phyloP scores from a whole-genome alignment of 164 flowering plant species.

The Cinnamomum micranthum region DNA sequence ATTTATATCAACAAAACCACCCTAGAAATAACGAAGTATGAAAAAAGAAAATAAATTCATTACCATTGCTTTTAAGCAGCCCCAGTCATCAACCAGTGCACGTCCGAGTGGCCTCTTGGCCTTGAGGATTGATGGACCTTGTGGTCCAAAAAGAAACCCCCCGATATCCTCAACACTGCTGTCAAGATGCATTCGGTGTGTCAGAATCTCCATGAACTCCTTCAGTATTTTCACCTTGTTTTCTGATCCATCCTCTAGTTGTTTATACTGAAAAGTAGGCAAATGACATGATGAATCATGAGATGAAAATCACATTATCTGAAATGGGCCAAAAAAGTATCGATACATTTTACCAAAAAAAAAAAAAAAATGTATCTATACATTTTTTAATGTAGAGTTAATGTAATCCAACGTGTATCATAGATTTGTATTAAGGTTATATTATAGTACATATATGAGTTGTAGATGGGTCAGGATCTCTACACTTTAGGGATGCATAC shows the following conservation, averaged over 20 bases:
- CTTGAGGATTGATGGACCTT: slow-evolving; percentile 36
- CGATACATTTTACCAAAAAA: too few relatives aligned
- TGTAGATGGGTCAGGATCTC: too few relatives aligned
- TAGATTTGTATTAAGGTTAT: too few relatives aligned
- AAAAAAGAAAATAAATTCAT: not conserved
- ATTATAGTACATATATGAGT: too few relatives aligned
- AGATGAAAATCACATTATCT: not conserved
- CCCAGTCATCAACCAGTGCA: slow-evolving; percentile 84
- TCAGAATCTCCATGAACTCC: slow-evolving; percentile 44
- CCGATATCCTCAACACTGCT: slow-evolving; percentile 61
- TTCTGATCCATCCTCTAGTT: slow-evolving; percentile 27
- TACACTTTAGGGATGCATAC: too few relatives aligned
- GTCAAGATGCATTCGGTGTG: slow-evolving; percentile 68
- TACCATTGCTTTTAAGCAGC: slow-evolving; percentile 78
- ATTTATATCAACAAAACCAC: not conserved
- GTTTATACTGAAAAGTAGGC: slow-evolving; percentile 40
- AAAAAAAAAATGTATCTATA: too few relatives aligned
- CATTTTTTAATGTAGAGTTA: too few relatives aligned
- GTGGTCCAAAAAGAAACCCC: slow-evolving; percentile 53
- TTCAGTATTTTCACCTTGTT: slow-evolving; percentile 42
- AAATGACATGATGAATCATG: not conserved
- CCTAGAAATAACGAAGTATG: not conserved
- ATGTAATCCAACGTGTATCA: too few relatives aligned
- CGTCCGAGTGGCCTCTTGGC: slow-evolving; percentile 38
- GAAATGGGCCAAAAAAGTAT: not conserved